These are phyloP conservation scores for Clonostachys rosea DNA, from an alignment of 2,329 filamentous ascomycete genomes.

Conservation along the genomic window DNA sequence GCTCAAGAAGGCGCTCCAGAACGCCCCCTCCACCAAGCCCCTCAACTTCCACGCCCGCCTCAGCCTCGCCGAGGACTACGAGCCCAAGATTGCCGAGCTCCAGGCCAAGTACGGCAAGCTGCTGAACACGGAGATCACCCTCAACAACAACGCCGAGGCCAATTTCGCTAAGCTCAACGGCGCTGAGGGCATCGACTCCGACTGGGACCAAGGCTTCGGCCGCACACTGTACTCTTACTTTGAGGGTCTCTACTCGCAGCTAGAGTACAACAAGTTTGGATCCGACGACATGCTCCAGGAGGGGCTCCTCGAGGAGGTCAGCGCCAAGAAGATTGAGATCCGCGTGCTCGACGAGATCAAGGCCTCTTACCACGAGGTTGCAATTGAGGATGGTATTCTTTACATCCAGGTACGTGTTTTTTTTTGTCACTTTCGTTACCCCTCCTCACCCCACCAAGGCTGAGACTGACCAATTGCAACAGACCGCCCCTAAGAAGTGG, in stretches of 20 bases:
- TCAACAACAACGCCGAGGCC: conserved; percentile 37
- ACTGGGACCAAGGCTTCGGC: too few species aligned
- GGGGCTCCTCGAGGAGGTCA: conserved; percentile 38
- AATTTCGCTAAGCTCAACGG: conserved; percentile 31
- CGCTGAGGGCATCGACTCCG: not conserved
- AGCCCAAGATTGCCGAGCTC: conserved; percentile 7
- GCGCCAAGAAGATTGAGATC: conserved; percentile 35
- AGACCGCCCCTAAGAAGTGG: too few species aligned
- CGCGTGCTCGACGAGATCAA: conserved; percentile 38
- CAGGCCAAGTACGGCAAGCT: conserved; percentile 30
- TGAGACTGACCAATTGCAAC: too few species aligned
- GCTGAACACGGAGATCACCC: conserved; percentile 29
- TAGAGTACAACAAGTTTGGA: conserved; percentile 37
- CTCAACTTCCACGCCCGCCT: conserved; percentile 34
- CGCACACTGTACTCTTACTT: conserved; percentile 27
- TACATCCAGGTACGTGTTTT: conserved; percentile 22
- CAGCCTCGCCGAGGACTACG: conserved; percentile 19
- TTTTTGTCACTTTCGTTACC: too few species aligned
- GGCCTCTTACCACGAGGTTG: conserved; percentile 36
- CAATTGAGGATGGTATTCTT: conserved; percentile 41
- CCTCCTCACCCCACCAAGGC: too few species aligned
- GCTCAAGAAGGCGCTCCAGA: conserved; percentile 39
- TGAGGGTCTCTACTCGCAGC: conserved; percentile 29
- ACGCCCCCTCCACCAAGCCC: conserved; percentile 18
- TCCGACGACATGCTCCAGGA: conserved; percentile 43